Conservation (phyloP, 352 stramenopile genomes). For the Elongisporangium prolatum region DNA sequence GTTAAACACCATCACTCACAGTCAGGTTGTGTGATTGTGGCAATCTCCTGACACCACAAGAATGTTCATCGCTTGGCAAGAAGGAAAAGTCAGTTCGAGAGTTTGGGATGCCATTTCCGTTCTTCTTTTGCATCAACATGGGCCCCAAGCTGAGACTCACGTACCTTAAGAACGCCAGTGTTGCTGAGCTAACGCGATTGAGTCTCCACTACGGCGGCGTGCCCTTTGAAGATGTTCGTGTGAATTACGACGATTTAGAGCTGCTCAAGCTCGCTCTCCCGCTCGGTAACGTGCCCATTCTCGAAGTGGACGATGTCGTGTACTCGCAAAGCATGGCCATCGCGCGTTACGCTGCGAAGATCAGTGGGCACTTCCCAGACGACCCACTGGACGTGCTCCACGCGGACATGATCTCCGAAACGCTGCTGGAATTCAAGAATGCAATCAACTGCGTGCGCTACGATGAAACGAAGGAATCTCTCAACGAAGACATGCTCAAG, state of each 20-base stretch:
- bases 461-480: slow-evolving; percentile 19
- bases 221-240: slow-evolving; percentile 43
- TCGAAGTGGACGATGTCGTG: slow-evolving; percentile 42
- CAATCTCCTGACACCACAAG: no score
- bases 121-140: slow-evolving; percentile 13
- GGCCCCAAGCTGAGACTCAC: slow-evolving; percentile 27
- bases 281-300: slow-evolving; percentile 39
- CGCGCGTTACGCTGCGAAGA: slow-evolving; percentile 41
- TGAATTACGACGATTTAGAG: slow-evolving; percentile 16
- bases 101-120: slow-evolving; percentile 6
- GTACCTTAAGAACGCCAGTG: slow-evolving; percentile 38
- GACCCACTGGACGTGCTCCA: neutral
- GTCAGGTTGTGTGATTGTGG: neutral
- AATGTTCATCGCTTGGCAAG: no score
- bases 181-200: slow-evolving; percentile 45
- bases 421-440: slow-evolving; percentile 23
- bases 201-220: slow-evolving; percentile 37
- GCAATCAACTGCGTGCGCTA: slow-evolving; percentile 24
- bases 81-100: no score
- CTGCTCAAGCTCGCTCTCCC: slow-evolving; percentile 34
- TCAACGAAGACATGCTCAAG: slow-evolving; percentile 32
- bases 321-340: slow-evolving; percentile 59
- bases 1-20: neutral
- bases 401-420: slow-evolving; percentile 46
- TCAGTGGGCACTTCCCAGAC: neutral